A percentile compares a stretch with the other conserved stretches of the same genome.
Evolutionary conservation across 768 basidiomycete genomes (phyloP).

Genomic region (Amanita phalloides): DNA sequence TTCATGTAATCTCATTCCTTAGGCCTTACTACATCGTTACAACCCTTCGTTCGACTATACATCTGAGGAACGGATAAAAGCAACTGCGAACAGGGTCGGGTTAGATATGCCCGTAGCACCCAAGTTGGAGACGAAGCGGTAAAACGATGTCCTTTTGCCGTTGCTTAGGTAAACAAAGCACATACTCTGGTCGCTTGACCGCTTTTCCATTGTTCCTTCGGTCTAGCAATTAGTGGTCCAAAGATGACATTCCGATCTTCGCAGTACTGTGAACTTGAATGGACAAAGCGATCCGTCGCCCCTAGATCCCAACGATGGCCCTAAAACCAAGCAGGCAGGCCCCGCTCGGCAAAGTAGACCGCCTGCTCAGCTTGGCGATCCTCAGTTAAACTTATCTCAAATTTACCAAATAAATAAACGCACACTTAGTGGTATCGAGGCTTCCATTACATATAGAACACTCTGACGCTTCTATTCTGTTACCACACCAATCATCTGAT

Average conservation of each 20-base stretch:
- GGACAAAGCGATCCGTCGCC: conserved; percentile 17
- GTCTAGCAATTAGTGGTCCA: too few relatives aligned
- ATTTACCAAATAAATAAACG: too few relatives aligned
- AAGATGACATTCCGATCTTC: too few relatives aligned
- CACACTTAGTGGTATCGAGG: too few relatives aligned
- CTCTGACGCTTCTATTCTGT: too few relatives aligned
- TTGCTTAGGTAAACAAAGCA: conserved; percentile 2
- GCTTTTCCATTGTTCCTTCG: too few relatives aligned
- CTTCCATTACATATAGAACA: too few relatives aligned
- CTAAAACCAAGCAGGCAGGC: conserved; percentile 10
- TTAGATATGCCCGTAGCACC: conserved; percentile 63
- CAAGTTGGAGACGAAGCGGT: neutral
- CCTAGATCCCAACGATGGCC: conserved; percentile 13
- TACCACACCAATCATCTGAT: too few relatives aligned
- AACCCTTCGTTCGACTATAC: conserved; percentile 79
- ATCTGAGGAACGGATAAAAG: conserved; percentile 67
- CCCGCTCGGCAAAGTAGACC: conserved; percentile 12
- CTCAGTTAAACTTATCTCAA: too few relatives aligned
- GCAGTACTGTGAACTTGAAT: conserved; percentile 3
- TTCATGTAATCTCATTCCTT: neutral
- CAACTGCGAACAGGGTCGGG: conserved; percentile 82
- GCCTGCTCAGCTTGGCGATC: too few relatives aligned
- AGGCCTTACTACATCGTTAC: conserved; percentile 80
- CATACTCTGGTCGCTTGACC: neutral
- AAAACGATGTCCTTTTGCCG: neutral